Evolutionary conservation across 208 protist species (phyloP), one percentile per base, ranked within the genome.

Genomic region (Endotrypanum monterogeii): DNA sequence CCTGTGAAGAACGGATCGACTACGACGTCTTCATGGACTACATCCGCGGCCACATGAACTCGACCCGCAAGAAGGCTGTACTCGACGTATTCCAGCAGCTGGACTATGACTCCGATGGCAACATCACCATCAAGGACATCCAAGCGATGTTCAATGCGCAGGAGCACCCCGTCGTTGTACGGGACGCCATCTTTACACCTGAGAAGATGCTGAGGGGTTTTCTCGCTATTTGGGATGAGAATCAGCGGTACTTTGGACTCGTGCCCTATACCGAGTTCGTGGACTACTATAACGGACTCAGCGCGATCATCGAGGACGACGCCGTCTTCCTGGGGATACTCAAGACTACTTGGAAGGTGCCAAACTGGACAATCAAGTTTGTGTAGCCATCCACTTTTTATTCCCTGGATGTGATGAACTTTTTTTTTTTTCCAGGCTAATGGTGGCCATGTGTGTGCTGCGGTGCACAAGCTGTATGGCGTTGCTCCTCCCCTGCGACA

Each of bases 261-360:
- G 79, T 98, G 51, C 87, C 89, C 28, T 95, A 91, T 66, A 66
- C 91, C 2, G 94, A 98, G 84, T 98, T 96, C 74, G 58, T 93
- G 52, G 94, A 98, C 78, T 98, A 98, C 82, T 98, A 98, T 83
- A 96, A 90, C 72, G 94, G 94, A 3, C 84, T 98, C 18, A 97
- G 92, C 66, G 89, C 91, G 0, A 86, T 94, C 41, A 95, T 98
- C 50, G 89, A 92, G 12, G 78, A 95, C 2, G 94, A 98, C 73
- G 78, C 85, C 3, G 80, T 94, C 23, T 98, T 98, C 71, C 62
- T 94, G 28, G 84, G 85, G 41, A 91, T 97, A 30, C 79, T 98
- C 30, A 51, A 84, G 71, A 90, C 87, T 23, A 90, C 92, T 30
- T 98, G 94, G 93, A 98, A 97, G 76, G 44, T 95, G 30, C 83